Evolutionary conservation across 164 flowering plant genomes (phyloP), one percentile per base, ranked within the genome.

Genomic region (Chimonanthus salicifolius): DNA sequence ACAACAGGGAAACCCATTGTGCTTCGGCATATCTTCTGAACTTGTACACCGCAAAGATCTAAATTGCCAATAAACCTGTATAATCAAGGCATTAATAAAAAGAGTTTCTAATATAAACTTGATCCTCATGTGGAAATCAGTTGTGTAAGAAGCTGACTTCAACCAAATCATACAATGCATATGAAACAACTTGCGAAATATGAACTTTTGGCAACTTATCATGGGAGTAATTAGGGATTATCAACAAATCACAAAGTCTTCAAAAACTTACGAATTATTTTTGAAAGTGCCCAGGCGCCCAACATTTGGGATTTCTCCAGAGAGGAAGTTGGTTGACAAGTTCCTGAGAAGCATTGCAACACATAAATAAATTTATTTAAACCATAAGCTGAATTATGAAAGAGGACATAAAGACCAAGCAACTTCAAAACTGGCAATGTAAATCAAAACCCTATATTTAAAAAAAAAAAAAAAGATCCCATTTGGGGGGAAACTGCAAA

Each of bases 1-100:
- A 92, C 94, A 10, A 81, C 99, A 58, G 98, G 99, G 81, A 93
- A 93, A 67, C 98, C 99, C 81, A 88, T 62, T 58, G 99, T 88
- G 20, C 89, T 88, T 44, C 82, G 82, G 63, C 99, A 95, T 33
- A 88, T 88, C 81, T 88, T 93, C 74, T 85, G 82, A 73, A 93
- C 82, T 86, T 90, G 99, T 65, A 77, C 82, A 62, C 99, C 99
- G 85, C 99, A 95, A 47, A 95, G 91, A 81, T 95, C 92, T 74
- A 85, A 76, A 81, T 95, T 95, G 16, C 99, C 99, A 70, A 82
- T 77, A 83, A 92, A 94, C 84, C 98, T 94, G 16, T 15, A 21
- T 63, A 63, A 18, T 18, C 66, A 63, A 63, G 45, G 7, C 8
- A 8, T 63, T 18, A 20, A 18, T 21, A 18, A 21, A 63, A 63